phyloP scores from a whole-genome alignment of 768 basidiomycete genomes.

The Suillus spraguei region DNA sequence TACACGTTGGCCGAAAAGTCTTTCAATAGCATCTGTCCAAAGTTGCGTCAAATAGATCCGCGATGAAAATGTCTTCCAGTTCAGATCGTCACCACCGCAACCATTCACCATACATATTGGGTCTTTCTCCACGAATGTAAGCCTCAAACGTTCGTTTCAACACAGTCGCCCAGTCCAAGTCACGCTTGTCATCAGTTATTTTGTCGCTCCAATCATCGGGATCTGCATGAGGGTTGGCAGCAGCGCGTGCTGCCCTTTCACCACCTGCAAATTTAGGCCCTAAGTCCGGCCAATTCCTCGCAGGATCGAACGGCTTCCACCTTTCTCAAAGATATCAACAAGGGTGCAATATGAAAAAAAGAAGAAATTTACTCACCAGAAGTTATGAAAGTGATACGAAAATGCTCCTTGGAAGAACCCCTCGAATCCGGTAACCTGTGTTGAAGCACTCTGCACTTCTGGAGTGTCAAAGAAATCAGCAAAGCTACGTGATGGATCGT shows the following conservation, averaged over 20 bases:
- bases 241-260: constrained; percentile 63
- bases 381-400: constrained; percentile 94
- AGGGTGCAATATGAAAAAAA: not conserved
- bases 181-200: constrained; percentile 66
- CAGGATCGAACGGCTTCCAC: constrained; percentile 93
- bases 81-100: constrained; percentile 23
- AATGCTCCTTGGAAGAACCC: constrained; percentile 94
- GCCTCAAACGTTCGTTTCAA: constrained; percentile 94
- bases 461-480: constrained; percentile 83
- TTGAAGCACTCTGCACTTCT: constrained; percentile 66
- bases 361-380: constrained; percentile 56
- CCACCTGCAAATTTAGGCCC: constrained; percentile 75
- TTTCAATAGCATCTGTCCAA: not conserved
- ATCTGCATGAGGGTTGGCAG: constrained; percentile 21
- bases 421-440: constrained; percentile 82
- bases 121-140: constrained; percentile 82
- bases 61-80: not conserved
- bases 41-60: not conserved
- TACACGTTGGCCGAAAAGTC: not conserved
- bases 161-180: constrained; percentile 86
- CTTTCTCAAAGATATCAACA: constrained; percentile 39
- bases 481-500: constrained; percentile 51
- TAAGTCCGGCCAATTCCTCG: constrained; percentile 90
- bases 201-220: constrained; percentile 32
- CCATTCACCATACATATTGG: constrained; percentile 94